Evolutionary conservation across 495 filamentous ascomycete genomes (phyloP).

Genomic region (Penicillium steckii): DNA sequence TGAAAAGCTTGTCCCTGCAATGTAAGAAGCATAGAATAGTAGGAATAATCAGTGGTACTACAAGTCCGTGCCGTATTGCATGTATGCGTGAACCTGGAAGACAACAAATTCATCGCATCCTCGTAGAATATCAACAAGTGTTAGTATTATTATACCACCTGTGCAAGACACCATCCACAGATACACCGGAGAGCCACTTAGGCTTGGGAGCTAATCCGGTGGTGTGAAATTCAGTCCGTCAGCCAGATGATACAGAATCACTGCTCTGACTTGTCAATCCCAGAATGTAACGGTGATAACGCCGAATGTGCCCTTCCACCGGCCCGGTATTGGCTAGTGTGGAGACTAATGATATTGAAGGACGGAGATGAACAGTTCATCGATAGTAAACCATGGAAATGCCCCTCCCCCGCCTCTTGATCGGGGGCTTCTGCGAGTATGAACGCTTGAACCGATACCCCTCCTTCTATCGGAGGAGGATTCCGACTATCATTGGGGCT

Average conservation of each 20-base stretch:
- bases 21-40: too few species aligned
- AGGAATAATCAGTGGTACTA: too few species aligned
- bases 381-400: slow-evolving; percentile 1
- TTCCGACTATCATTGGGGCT: slow-evolving; percentile 19
- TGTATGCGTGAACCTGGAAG: too few species aligned
- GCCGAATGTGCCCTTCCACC: background rate
- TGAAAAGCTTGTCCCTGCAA: too few species aligned
- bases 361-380: background rate
- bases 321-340: background rate
- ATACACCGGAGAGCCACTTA: too few species aligned
- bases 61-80: too few species aligned
- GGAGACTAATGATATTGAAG: background rate
- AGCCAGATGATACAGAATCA: background rate
- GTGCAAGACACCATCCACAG: too few species aligned
- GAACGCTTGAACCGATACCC: slow-evolving; percentile 8
- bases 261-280: background rate
- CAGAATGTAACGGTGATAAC: slow-evolving; percentile 2
- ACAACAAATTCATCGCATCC: too few species aligned
- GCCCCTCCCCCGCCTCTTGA: background rate
- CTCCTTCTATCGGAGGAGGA: slow-evolving; percentile 18
- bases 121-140: too few species aligned
- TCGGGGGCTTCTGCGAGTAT: background rate
- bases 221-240: too few species aligned
- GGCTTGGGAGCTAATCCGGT: too few species aligned
- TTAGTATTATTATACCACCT: too few species aligned